Evolutionary conservation across 352 stramenopile genomes (phyloP).

Genomic region (Phytopythium kandeliae): DNA sequence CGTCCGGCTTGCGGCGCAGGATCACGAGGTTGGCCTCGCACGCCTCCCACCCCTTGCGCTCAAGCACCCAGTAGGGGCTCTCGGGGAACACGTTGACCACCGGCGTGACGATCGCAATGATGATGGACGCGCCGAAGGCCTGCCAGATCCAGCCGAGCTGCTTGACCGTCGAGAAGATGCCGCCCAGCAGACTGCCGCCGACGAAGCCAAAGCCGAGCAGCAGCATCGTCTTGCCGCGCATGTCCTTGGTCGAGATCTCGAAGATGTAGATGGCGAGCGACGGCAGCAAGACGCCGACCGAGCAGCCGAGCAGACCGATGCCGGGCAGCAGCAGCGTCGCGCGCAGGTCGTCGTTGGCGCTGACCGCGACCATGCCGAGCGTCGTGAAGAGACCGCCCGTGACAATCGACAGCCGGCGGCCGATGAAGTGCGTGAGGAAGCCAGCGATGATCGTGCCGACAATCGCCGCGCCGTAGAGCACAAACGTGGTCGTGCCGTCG

Average conservation of each 20-base stretch:
- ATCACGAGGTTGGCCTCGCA: conserved; percentile 65
- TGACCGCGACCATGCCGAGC: conserved; percentile 66
- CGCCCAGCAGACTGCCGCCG: conserved; percentile 44
- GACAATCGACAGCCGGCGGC: conserved; percentile 69
- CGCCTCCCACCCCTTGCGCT: conserved; percentile 64
- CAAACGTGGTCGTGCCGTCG: conserved; percentile 55
- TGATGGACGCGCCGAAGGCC: conserved; percentile 70
- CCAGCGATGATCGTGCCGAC: conserved; percentile 48
- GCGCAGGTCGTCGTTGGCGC: conserved; percentile 38
- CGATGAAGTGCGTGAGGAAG: conserved; percentile 63
- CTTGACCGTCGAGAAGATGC: conserved; percentile 65
- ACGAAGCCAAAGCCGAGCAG: conserved; percentile 69
- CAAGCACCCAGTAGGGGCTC: conserved; percentile 79
- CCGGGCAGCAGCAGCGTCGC: conserved; percentile 56
- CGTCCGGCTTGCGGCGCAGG: conserved; percentile 68
- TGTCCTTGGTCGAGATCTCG: conserved; percentile 79
- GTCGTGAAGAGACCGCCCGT: conserved; percentile 59
- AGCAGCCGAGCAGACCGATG: conserved; percentile 47
- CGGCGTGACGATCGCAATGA: conserved; percentile 75
- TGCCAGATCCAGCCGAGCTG: conserved; percentile 83
- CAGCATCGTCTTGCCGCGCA: conserved; percentile 76
- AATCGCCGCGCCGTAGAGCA: conserved; percentile 57
- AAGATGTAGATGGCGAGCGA: conserved; percentile 82
- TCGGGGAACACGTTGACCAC: conserved; percentile 83
- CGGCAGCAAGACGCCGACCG: conserved; percentile 58